Evolutionary conservation across 2,329 filamentous ascomycete species (phyloP).

Genomic region (Ophiostoma sp.): DNA sequence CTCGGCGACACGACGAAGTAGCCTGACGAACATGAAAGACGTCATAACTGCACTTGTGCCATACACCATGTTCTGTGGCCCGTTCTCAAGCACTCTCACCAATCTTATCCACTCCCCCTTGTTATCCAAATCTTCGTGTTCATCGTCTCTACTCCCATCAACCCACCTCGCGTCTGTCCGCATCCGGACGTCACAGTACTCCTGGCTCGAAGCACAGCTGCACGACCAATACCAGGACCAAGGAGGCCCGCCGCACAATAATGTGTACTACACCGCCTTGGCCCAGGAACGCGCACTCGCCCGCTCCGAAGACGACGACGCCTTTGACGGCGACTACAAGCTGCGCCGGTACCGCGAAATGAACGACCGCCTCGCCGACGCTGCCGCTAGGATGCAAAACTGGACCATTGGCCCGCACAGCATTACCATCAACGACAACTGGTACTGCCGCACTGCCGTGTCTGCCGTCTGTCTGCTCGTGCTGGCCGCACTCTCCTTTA

Average conservation of each 20-base stretch:
- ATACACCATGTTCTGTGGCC: slow-evolving; percentile 16
- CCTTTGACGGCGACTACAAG: not conserved
- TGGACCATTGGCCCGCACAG: slow-evolving; percentile 13
- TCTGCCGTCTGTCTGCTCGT: not conserved
- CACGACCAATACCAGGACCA: not conserved
- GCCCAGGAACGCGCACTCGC: slow-evolving; percentile 13
- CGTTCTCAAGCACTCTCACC: slow-evolving; percentile 10
- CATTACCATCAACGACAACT: slow-evolving; percentile 10
- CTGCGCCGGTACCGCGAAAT: not conserved
- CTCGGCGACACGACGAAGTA: not conserved
- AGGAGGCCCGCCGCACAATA: not conserved
- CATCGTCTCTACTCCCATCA: not conserved
- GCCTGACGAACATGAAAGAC: slow-evolving; percentile 10
- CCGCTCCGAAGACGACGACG: slow-evolving; percentile 4
- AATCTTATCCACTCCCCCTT: not conserved
- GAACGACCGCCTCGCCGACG: slow-evolving; percentile 3
- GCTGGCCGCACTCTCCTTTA: not conserved
- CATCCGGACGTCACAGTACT: slow-evolving; percentile 11
- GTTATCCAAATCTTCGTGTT: not conserved
- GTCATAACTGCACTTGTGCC: slow-evolving; percentile 12
- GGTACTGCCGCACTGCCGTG: slow-evolving; percentile 7
- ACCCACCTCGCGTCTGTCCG: slow-evolving; percentile 9
- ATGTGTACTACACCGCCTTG: slow-evolving; percentile 9
- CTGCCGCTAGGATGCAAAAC: not conserved
- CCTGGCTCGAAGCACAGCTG: slow-evolving; percentile 9